phyloP scores from a whole-genome alignment of 805 yeast genomes.

The Jamesozyma jinghongensis region DNA sequence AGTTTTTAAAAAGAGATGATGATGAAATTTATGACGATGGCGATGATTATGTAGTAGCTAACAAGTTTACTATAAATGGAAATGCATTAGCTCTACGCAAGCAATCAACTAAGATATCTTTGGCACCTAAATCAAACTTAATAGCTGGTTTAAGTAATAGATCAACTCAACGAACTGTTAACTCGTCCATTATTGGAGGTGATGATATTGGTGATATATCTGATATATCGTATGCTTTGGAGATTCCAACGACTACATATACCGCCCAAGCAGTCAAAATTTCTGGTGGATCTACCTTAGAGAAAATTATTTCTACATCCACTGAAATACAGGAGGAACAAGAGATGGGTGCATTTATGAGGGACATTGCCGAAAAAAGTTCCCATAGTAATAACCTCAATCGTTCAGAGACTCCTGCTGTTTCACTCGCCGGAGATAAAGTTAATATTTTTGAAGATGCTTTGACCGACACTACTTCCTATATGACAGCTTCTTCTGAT shows the following conservation, averaged over 20 bases:
- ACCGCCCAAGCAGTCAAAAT: constrained; percentile 27
- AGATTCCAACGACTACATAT: constrained; percentile 21
- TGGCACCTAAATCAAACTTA: constrained; percentile 2
- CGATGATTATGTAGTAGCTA: neutral
- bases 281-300: constrained; percentile 12
- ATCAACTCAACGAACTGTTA: too few species aligned
- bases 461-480: constrained; percentile 16
- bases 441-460: constrained; percentile 28
- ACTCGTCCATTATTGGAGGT: neutral
- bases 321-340: neutral
- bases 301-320: neutral
- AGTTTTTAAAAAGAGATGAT: constrained; percentile 9
- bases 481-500: constrained; percentile 16
- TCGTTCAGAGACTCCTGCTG: neutral
- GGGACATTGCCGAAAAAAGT: neutral
- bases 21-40: neutral
- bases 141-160: neutral
- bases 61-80: neutral
- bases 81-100: constrained; percentile 9
- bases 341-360: neutral
- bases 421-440: constrained; percentile 1
- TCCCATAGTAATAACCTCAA: neutral
- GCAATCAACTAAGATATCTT: constrained; percentile 9
- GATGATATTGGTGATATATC: constrained; percentile 13
- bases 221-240: constrained; percentile 25